Evolutionary conservation across 1,139 yeast genomes (phyloP), one percentile per base, ranked within the genome.

Genomic region (Lodderomyces margitis): DNA sequence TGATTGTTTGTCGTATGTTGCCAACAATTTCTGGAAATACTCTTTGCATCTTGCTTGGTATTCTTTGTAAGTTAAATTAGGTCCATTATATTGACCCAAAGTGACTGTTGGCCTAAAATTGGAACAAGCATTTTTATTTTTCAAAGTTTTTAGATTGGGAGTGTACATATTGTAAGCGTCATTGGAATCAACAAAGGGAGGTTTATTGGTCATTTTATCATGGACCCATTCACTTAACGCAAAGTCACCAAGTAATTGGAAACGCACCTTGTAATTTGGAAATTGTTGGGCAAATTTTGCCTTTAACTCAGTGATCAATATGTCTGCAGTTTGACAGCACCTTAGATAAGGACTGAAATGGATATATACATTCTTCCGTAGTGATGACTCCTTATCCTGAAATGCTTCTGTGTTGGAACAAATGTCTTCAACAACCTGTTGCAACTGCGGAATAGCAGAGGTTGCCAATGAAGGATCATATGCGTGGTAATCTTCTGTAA

Each of bases 91-190:
- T n/a, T 64, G 74, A 19, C 78, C 78, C 48, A 72, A 60, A 11
- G 70, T 64, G 24, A 62, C 63, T n/a, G 75, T 68, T 27, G 78
- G 78, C 23, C 78, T 55, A 50, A 72, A 72, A 47, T 70, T 71
- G 27, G 73, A 67, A 47, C 70, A 62, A 20, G 62, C 58, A 32
- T 60, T 55, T 42, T 64, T 59, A 48, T 72, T 72, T 37, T 57
- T 58, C 49, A 72, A 51, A 35, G 54, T 47, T 52, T 68, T 70
- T 41, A 70, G 52, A 49, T 72, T 72, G 25, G 76, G 75, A 5
- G 74, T 71, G 46, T 70, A 72, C 75, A 72, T 69, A 46, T 69
- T 66, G 52, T 72, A 72, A 5, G 76, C 77, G 49, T 70, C 76
- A 44, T 68, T 68, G 28, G 75, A 67, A 53, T 71, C 77, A 21